Evolutionary conservation across 345 rosid species (phyloP).

Genomic region (Leavenworthia alabamica): DNA sequence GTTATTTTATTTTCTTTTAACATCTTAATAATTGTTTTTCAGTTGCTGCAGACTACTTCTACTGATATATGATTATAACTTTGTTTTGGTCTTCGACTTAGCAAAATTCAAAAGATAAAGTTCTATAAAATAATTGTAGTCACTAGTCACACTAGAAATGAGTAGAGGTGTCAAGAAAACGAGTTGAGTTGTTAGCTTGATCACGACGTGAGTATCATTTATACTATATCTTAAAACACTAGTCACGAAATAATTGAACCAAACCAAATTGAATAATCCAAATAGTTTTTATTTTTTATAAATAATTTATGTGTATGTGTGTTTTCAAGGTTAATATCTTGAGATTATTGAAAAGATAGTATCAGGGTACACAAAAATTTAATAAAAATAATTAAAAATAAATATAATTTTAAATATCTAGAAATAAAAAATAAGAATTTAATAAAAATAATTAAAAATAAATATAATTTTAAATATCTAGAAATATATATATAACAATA

Average conservation of each 20-base stretch:
- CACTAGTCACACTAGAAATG: no score
- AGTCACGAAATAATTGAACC: conserved; percentile 2
- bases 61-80: conserved; percentile 4
- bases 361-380: no score
- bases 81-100: neutral
- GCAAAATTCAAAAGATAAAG: neutral
- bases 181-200: neutral
- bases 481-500: no score
- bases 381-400: no score
- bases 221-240: neutral
- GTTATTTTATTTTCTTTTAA: neutral
- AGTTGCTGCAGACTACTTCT: conserved; percentile 3
- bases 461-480: no score
- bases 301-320: neutral
- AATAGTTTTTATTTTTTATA: conserved; percentile 1
- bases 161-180: no score
- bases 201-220: no score
- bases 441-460: no score
- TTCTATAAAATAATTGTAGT: neutral
- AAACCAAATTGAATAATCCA: conserved; percentile 16
- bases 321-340: neutral
- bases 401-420: no score
- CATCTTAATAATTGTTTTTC: conserved; percentile 5
- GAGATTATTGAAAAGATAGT: no score
- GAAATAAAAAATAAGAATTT: no score